Percentiles rank a stretch among this genome's conserved stretches.
These are phyloP conservation scores for Populus davidiana DNA, from an alignment of 345 rosid species.

Conservation along the genomic window DNA sequence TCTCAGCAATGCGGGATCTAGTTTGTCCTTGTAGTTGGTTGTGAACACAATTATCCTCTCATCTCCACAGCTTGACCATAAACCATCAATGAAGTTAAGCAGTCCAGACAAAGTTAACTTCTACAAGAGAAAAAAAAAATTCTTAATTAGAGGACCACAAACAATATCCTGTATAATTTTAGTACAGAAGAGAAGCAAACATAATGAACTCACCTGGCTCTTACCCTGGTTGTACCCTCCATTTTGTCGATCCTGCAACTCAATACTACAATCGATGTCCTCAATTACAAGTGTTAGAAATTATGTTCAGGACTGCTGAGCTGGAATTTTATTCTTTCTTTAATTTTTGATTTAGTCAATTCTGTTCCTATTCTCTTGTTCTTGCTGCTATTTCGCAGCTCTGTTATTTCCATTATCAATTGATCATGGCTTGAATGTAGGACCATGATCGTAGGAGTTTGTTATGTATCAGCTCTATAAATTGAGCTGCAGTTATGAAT, in stretches of 20 bases:
- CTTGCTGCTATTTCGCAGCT: too few species aligned
- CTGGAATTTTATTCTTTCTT: too few species aligned
- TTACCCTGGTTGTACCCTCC: background rate
- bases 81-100: conserved; percentile 25
- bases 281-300: too few species aligned
- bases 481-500: too few species aligned
- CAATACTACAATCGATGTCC: conserved; percentile 26
- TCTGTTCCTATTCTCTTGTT: too few species aligned
- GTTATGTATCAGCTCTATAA: too few species aligned
- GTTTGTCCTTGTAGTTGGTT: conserved; percentile 23
- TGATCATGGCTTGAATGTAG: too few species aligned
- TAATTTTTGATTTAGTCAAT: too few species aligned
- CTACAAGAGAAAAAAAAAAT: background rate
- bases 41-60: conserved; percentile 26
- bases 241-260: conserved; percentile 15
- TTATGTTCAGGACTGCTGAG: too few species aligned
- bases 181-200: background rate
- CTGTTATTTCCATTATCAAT: too few species aligned
- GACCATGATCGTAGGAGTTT: too few species aligned
- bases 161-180: background rate
- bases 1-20: conserved; percentile 21
- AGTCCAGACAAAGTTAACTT: conserved; percentile 25
- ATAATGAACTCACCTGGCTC: conserved; percentile 3
- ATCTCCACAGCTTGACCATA: conserved; percentile 31
- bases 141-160: background rate